Percentiles rank a stretch among this genome's conserved stretches.
These are phyloP conservation scores for Phytopythium montanum DNA, from an alignment of 352 stramenopile species.

Conservation along the genomic window DNA sequence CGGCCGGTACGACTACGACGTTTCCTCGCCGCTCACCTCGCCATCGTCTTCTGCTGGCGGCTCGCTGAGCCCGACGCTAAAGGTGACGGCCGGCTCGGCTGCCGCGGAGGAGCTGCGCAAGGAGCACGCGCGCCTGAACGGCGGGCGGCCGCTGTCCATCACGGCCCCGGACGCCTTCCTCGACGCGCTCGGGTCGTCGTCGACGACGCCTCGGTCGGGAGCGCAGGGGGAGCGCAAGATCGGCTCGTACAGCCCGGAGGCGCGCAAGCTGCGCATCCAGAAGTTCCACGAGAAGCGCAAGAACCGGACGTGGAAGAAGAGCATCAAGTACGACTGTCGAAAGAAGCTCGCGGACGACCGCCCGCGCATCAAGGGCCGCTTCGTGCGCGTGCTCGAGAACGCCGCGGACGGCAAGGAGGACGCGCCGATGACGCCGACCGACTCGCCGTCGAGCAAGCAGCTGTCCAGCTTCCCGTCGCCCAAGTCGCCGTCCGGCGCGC, in stretches of 20 bases:
- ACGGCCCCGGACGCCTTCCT: constrained; percentile 34
- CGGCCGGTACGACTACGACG: constrained; percentile 22
- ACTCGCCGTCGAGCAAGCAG: constrained; percentile 9
- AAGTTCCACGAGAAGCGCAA: constrained; percentile 97
- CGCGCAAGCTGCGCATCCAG: constrained; percentile 91
- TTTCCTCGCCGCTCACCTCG: constrained; percentile 9
- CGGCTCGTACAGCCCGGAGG: constrained; percentile 93
- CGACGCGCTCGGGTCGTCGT: constrained; percentile 36
- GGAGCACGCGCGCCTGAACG: constrained; percentile 23
- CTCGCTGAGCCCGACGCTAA: constrained; percentile 21
- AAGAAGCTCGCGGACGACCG: constrained; percentile 97
- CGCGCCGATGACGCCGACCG: constrained; percentile 21
- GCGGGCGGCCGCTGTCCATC: constrained; percentile 24
- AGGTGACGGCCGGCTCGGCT: constrained; percentile 19
- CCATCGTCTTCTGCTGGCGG: not conserved
- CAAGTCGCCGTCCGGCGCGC: constrained; percentile 21
- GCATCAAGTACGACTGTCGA: constrained; percentile 98
- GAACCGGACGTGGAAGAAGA: constrained; percentile 97
- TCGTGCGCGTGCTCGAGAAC: constrained; percentile 85
- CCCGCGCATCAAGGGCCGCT: constrained; percentile 92
- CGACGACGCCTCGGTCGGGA: constrained; percentile 16
- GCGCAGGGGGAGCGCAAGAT: constrained; percentile 66
- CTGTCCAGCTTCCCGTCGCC: constrained; percentile 23
- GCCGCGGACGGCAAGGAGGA: constrained; percentile 40
- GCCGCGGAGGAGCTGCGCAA: constrained; percentile 33